These are phyloP conservation scores for Stachybotrys chartarum DNA, from an alignment of 2,329 filamentous ascomycete genomes.

Conservation along the genomic window DNA sequence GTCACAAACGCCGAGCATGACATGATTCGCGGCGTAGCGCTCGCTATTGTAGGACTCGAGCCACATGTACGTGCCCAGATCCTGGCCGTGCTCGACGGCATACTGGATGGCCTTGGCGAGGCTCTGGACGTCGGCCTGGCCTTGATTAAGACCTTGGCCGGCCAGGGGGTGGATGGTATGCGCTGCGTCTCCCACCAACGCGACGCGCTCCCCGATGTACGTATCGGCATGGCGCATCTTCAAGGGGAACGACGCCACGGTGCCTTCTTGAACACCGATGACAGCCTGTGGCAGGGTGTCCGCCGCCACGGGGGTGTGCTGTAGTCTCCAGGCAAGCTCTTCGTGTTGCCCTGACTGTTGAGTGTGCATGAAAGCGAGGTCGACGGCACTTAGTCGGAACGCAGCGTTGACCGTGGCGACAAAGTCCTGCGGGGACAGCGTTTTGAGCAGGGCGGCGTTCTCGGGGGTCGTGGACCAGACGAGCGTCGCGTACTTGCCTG, in stretches of 20 bases:
- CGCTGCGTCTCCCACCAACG: constrained; percentile 87
- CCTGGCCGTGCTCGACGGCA: constrained; percentile 75
- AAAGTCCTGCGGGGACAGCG: constrained; percentile 65
- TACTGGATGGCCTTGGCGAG: constrained; percentile 68
- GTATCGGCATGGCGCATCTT: constrained; percentile 89
- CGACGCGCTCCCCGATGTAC: constrained; percentile 84
- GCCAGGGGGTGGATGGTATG: constrained; percentile 93
- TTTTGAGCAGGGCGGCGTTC: constrained; percentile 73
- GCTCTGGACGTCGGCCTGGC: constrained; percentile 79
- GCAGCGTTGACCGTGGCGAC: constrained; percentile 86
- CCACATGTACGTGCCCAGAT: constrained; percentile 71
- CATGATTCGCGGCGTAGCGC: constrained; percentile 74
- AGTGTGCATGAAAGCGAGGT: constrained; percentile 77
- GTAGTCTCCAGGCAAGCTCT: constrained; percentile 78
- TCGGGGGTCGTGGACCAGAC: constrained; percentile 91
- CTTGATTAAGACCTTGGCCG: constrained; percentile 90
- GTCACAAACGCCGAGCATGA: constrained; percentile 73
- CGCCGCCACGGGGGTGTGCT: constrained; percentile 55
- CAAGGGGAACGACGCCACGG: constrained; percentile 83
- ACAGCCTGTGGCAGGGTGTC: constrained; percentile 58
- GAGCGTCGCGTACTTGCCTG: constrained; percentile 72
- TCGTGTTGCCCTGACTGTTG: constrained; percentile 51
- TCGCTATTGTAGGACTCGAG: constrained; percentile 77
- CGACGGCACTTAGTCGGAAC: constrained; percentile 72
- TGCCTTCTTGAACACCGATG: constrained; percentile 66